Conservation (phyloP, 2,329 filamentous ascomycete genomes). For the Nothophaeocryptopus gaeumannii region DNA sequence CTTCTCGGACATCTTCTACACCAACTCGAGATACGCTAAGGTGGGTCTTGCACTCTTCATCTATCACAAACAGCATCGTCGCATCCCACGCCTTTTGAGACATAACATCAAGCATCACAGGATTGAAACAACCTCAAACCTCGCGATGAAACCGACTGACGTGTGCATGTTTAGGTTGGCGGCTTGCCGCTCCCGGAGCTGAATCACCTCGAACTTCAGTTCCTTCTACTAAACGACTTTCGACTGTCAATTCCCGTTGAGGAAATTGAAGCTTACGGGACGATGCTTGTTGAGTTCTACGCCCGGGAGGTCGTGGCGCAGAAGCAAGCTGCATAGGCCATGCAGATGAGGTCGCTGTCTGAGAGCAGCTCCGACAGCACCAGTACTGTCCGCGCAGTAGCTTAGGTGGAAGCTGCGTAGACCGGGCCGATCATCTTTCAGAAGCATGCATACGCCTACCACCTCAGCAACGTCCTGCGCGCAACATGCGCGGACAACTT, state of each 20-base stretch:
- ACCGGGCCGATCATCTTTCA: background rate
- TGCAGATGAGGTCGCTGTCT: slow-evolving; percentile 29
- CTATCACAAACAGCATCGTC: background rate
- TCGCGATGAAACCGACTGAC: slow-evolving; percentile 2
- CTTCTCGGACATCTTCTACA: slow-evolving; percentile 98
- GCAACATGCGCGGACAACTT: background rate
- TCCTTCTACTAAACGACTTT: slow-evolving; percentile 93
- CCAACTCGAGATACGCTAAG: slow-evolving; percentile 98
- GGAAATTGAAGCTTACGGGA: slow-evolving; percentile 94
- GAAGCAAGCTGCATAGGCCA: slow-evolving; percentile 42
- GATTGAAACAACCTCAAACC: too few relatives aligned
- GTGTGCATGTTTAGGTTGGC: slow-evolving; percentile 65
- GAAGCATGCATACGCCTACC: background rate
- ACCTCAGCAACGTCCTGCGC: background rate
- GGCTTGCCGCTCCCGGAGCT: slow-evolving; percentile 87
- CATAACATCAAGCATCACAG: too few relatives aligned
- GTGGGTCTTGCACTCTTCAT: slow-evolving; percentile 49
- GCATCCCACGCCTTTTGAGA: too few relatives aligned
- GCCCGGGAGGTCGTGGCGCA: slow-evolving; percentile 80
- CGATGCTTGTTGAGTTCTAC: slow-evolving; percentile 98
- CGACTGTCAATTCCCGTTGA: slow-evolving; percentile 88
- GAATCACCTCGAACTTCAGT: slow-evolving; percentile 94
- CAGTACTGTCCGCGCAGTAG: slow-evolving; percentile 28
- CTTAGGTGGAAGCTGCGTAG: slow-evolving; percentile 4
- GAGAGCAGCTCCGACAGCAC: slow-evolving; percentile 34